phyloP scores from a whole-genome alignment of 768 basidiomycete species.

The Sarcodon aspratus region DNA sequence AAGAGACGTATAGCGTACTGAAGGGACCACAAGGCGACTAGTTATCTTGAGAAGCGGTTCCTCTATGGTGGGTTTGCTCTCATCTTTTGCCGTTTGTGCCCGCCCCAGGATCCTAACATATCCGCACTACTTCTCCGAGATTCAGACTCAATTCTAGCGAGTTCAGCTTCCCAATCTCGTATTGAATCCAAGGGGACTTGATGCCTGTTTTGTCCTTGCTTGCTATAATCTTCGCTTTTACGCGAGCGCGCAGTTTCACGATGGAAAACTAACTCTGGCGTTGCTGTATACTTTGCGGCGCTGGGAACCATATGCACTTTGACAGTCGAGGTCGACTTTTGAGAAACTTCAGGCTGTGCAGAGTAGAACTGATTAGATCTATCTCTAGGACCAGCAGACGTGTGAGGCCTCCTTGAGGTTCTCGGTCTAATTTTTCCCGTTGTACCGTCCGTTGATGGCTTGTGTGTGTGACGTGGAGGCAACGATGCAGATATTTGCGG shows the following conservation, averaged over 20 bases:
- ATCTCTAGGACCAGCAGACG: conserved; percentile 64
- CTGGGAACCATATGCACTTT: background rate
- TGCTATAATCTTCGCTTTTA: conserved; percentile 14
- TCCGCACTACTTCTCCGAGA: conserved; percentile 27
- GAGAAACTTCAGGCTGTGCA: conserved; percentile 5
- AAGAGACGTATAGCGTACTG: no score
- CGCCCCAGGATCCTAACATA: conserved; percentile 22
- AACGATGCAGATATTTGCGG: background rate
- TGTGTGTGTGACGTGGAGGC: background rate
- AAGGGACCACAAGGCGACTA: no score
- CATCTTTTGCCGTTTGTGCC: background rate
- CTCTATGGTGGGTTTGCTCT: no score
- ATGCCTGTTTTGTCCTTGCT: conserved; percentile 19
- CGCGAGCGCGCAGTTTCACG: conserved; percentile 5
- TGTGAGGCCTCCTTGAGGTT: conserved; percentile 49
- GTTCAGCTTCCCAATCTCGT: conserved; percentile 69
- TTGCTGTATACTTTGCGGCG: background rate
- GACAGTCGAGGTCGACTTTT: conserved; percentile 6
- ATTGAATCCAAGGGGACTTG: conserved; percentile 13
- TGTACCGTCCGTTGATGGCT: background rate
- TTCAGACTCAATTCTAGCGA: conserved; percentile 59
- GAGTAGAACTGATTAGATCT: conserved; percentile 22
- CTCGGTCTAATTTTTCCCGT: background rate
- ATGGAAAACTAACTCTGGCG: background rate
- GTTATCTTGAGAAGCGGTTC: no score